Percentiles rank a stretch among this genome's conserved stretches.
These are phyloP conservation scores for Backusella liffmaniae DNA, from an alignment of 192 early-diverging fungal species.

Conservation along the genomic window DNA sequence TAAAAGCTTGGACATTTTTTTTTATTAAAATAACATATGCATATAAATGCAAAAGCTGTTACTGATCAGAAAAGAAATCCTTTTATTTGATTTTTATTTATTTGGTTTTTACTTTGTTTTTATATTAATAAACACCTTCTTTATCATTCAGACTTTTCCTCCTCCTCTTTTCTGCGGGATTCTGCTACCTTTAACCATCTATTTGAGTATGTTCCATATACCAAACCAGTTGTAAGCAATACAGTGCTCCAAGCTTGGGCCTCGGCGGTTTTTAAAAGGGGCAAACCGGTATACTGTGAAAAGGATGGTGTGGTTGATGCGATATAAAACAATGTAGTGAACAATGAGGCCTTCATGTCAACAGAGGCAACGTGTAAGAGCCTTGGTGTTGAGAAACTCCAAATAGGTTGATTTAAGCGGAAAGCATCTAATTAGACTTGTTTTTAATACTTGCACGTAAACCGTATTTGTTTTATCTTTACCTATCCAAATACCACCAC, in stretches of 20 bases:
- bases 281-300: constrained; percentile 9
- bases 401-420: constrained; percentile 28
- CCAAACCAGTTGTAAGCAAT: constrained; percentile 13
- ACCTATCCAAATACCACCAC: constrained; percentile 37
- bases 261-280: constrained; percentile 14
- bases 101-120: background rate
- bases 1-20: background rate
- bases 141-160: background rate
- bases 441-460: background rate
- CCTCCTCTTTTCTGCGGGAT: background rate
- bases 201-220: constrained; percentile 15
- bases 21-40: background rate
- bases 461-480: background rate
- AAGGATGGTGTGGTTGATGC: constrained; percentile 20
- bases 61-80: background rate
- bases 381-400: constrained; percentile 36
- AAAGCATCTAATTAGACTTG: constrained; percentile 29
- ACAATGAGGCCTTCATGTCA: constrained; percentile 30
- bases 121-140: background rate
- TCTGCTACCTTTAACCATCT: background rate
- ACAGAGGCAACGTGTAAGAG: constrained; percentile 19
- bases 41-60: background rate
- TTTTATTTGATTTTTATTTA: background rate
- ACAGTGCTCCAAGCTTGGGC: constrained; percentile 31
- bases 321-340: constrained; percentile 30